phyloP scores from a whole-genome alignment of 441 rosid genomes.

The Daphne laureola region DNA sequence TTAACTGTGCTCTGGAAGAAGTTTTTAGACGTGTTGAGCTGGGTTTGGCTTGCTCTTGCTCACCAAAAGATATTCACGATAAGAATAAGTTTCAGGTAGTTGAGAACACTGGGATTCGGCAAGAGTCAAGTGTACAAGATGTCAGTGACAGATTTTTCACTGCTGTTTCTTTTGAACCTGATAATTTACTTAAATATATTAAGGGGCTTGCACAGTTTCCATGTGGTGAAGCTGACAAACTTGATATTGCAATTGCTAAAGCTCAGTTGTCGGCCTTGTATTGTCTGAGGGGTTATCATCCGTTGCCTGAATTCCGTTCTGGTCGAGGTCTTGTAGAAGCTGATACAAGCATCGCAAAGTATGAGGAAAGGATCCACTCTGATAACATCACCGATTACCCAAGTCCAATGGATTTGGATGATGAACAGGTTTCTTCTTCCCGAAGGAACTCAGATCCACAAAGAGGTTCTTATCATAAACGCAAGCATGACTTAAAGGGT shows the following conservation, averaged over 20 bases:
- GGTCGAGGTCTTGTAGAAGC: constrained; percentile 31
- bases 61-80: constrained; percentile 29
- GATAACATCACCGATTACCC: constrained; percentile 8
- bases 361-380: constrained; percentile 19
- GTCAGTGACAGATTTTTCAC: constrained; percentile 21
- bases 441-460: constrained; percentile 17
- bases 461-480: constrained; percentile 33
- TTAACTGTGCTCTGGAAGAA: constrained; percentile 41
- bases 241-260: constrained; percentile 46
- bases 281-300: constrained; percentile 38
- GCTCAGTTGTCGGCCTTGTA: constrained; percentile 49
- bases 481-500: constrained; percentile 66
- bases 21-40: constrained; percentile 31
- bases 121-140: constrained; percentile 31
- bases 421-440: constrained; percentile 15
- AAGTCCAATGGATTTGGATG: constrained; percentile 14
- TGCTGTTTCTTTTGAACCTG: constrained; percentile 37
- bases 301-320: constrained; percentile 41
- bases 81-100: constrained; percentile 38
- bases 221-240: constrained; percentile 34
- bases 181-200: constrained; percentile 36
- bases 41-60: constrained; percentile 37
- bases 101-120: constrained; percentile 48
- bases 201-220: constrained; percentile 48
- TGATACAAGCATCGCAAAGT: constrained; percentile 14